phyloP scores from a whole-genome alignment of 225 moss, liverwort and hornwort species.

The Bryoerythrophyllum caledonicum region DNA sequence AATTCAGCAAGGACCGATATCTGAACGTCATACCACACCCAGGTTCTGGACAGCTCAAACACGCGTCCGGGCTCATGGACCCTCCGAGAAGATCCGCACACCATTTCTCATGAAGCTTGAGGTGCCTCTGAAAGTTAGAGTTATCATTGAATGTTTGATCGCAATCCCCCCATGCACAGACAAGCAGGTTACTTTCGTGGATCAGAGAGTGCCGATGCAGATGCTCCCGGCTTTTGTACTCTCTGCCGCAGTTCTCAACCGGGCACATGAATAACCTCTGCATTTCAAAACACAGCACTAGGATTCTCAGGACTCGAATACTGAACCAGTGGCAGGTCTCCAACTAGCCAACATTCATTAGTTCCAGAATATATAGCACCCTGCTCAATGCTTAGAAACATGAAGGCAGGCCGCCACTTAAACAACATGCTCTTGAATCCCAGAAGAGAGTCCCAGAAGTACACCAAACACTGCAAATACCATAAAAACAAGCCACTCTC shows the following conservation, averaged over 20 bases:
- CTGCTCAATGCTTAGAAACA: constrained; percentile 24
- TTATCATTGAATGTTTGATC: constrained; percentile 39
- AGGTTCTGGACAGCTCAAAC: constrained; percentile 33
- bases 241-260: constrained; percentile 49
- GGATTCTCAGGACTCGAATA: not conserved
- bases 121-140: constrained; percentile 61
- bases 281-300: constrained; percentile 23
- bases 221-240: constrained; percentile 79
- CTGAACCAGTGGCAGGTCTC: not conserved
- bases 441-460: no score
- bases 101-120: constrained; percentile 51
- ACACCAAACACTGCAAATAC: no score
- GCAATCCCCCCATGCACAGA: constrained; percentile 56
- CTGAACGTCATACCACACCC: constrained; percentile 58
- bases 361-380: constrained; percentile 10
- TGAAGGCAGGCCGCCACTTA: constrained; percentile 18
- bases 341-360: not conserved
- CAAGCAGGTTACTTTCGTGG: constrained; percentile 45
- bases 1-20: constrained; percentile 48
- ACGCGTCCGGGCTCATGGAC: constrained; percentile 19
- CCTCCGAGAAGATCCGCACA: constrained; percentile 20
- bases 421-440: constrained; percentile 9
- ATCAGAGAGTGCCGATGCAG: constrained; percentile 61
- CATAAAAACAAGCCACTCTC: no score
- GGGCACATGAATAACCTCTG: constrained; percentile 66